Base-by-base conservation (phyloP, 805 yeast genomes). In the Kuraishia cidri region DNA sequence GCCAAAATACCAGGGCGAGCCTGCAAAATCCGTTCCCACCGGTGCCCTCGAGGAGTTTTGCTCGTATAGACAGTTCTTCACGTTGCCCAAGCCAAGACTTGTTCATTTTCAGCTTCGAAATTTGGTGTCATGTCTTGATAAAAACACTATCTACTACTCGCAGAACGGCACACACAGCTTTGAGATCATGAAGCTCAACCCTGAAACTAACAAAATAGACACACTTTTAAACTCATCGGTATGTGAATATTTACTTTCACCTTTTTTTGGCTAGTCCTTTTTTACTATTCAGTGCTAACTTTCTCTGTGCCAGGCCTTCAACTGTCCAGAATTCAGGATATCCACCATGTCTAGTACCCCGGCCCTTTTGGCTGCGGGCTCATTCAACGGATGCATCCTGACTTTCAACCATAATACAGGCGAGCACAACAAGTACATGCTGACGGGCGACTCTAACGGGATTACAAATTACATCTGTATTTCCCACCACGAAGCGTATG, bases 51-150 rank as follows among this genome's bases (percentile, higher is more conserved):
- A 36, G 15, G 62, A 63, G 24, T 59, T 65, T 32, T 66, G 46
- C 40, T 46, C 44, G 37, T 64, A 61, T 39, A 49, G 58, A 23
- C 54, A 52, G 32, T 67, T 62, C 40, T 66, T 50, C 50, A 48
- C 62, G 36, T 49, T 54, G 37, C 60, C 75, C 6, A 64, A 62
- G 32, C 70, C 76, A 5, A 64, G 61, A 39, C 54, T 72, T 9
- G 63, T 67, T 13, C 81, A 76, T 54, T 73, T 74, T 47, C 81
- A 75, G 50, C 54, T 75, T 22, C 52, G 81, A 11, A 66, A 71
- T 36, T 50, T 73, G 31, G 63, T 75, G 6, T 60, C 62, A 35
- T 66, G 56, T 41, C 57, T 56, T 21, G 50, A 50, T 9, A 51
- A 47, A 29, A 44, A 40, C 29, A 39, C 40, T 44, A 33, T 45